Evolutionary conservation across 2,329 filamentous ascomycete genomes (phyloP).

Genomic region (Xylariales sp.): DNA sequence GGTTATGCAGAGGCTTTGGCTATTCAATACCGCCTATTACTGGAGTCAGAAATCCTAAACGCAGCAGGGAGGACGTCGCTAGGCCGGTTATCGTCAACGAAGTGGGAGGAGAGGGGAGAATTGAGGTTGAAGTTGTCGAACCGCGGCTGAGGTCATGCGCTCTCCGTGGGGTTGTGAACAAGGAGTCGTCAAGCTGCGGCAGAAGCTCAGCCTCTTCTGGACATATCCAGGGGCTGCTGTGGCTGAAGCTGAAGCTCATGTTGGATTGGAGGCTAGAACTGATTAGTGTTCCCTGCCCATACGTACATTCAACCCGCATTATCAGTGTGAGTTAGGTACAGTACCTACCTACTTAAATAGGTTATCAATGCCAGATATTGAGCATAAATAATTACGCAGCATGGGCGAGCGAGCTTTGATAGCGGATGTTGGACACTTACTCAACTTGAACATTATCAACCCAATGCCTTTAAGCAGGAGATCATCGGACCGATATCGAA

Average conservation of each 20-base stretch:
- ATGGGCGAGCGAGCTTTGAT: background rate
- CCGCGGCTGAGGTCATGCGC: background rate
- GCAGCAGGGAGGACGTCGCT: too few relatives aligned
- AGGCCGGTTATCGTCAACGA: too few relatives aligned
- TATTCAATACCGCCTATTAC: slow-evolving; percentile 1
- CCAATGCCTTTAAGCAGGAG: too few relatives aligned
- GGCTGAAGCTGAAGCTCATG: background rate
- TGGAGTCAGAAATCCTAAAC: too few relatives aligned
- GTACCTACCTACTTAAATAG: background rate
- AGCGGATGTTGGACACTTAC: too few relatives aligned
- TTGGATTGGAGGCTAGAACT: too few relatives aligned
- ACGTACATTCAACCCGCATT: background rate
- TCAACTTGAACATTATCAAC: too few relatives aligned
- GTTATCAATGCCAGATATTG: background rate
- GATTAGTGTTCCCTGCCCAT: background rate
- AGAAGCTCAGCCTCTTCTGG: background rate
- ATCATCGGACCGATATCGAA: too few relatives aligned
- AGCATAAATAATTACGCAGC: background rate
- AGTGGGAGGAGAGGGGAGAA: too few relatives aligned
- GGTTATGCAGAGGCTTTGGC: slow-evolving; percentile 2
- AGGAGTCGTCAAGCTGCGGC: background rate
- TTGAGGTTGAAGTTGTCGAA: background rate
- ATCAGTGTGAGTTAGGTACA: background rate
- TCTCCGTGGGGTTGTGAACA: background rate
- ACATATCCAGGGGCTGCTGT: background rate